phyloP scores from a whole-genome alignment of 345 rosid genomes.

The Eucalyptus regnans region DNA sequence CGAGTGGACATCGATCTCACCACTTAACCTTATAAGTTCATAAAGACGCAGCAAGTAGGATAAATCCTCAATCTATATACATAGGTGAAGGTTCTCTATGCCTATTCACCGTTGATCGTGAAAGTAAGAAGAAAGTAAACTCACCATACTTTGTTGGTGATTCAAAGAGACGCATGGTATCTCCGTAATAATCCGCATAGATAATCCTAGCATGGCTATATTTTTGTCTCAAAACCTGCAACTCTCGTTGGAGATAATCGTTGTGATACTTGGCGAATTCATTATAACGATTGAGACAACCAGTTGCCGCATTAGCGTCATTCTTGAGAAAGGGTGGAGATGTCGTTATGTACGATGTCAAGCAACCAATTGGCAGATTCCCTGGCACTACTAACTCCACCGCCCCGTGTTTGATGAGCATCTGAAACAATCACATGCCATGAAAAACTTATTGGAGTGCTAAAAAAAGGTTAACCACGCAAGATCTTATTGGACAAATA shows the following conservation, averaged over 20 bases:
- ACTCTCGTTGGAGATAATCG: not conserved
- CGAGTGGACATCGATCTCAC: not conserved
- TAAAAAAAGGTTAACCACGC: not conserved
- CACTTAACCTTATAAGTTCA: not conserved
- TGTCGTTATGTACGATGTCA: not conserved
- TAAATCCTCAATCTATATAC: not conserved
- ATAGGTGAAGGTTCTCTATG: not conserved
- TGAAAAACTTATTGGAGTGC: not conserved
- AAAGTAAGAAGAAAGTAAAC: not conserved
- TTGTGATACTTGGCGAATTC: not conserved
- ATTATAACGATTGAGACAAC: not conserved
- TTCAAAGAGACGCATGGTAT: not conserved
- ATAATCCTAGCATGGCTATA: not conserved
- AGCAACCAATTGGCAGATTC: not conserved
- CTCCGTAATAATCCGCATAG: not conserved
- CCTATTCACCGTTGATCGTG: not conserved
- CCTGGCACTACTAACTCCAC: not conserved
- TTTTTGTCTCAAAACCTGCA: not conserved
- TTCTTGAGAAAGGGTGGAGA: not conserved
- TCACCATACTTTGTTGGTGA: not conserved
- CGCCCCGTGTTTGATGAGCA: not conserved
- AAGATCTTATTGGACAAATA: not conserved
- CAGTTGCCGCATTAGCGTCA: not conserved
- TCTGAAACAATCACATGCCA: not conserved
- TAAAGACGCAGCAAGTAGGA: not conserved